phyloP scores from a whole-genome alignment of 2,329 filamentous ascomycete genomes.

The Lachnellula subtilissima region DNA sequence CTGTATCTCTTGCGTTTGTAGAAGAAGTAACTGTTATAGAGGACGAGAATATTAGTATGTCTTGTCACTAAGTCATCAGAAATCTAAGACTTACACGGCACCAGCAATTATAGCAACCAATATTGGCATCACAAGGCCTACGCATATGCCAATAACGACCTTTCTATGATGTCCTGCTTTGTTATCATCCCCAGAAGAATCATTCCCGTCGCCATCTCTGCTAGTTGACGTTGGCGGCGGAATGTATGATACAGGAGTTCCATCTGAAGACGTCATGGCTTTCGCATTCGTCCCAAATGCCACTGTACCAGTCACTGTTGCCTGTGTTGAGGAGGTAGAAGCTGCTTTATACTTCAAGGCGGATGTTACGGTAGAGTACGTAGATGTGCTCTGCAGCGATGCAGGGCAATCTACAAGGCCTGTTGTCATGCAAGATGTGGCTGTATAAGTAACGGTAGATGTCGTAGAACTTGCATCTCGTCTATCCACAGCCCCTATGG shows the following conservation, averaged over 20 bases:
- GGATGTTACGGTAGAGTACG: conserved; percentile 36
- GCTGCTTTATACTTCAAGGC: conserved; percentile 30
- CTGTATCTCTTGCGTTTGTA: too few relatives aligned
- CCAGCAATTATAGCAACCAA: conserved; percentile 31
- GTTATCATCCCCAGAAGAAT: conserved; percentile 21
- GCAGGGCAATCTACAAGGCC: conserved; percentile 46
- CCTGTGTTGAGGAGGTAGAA: conserved; percentile 20
- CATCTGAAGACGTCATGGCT: conserved; percentile 36
- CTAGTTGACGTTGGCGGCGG: conserved; percentile 31
- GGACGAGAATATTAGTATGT: too few relatives aligned
- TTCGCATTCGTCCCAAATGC: conserved; percentile 40
- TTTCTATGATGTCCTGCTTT: conserved; percentile 38
- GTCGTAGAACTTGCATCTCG: too few relatives aligned
- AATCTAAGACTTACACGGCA: conserved; percentile 10
- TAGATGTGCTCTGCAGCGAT: conserved; percentile 42
- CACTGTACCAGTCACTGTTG: conserved; percentile 32
- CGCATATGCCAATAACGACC: conserved; percentile 44
- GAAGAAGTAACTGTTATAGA: too few relatives aligned
- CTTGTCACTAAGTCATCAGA: too few relatives aligned
- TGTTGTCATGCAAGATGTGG: conserved; percentile 34
- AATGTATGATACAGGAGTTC: conserved; percentile 41
- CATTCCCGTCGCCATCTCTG: neutral
- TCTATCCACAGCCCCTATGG: conserved; percentile 34
- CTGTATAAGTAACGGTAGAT: too few relatives aligned
- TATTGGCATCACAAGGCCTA: conserved; percentile 42